phyloP scores from a whole-genome alignment of 768 basidiomycete genomes.

The Tephrocybe sp. region DNA sequence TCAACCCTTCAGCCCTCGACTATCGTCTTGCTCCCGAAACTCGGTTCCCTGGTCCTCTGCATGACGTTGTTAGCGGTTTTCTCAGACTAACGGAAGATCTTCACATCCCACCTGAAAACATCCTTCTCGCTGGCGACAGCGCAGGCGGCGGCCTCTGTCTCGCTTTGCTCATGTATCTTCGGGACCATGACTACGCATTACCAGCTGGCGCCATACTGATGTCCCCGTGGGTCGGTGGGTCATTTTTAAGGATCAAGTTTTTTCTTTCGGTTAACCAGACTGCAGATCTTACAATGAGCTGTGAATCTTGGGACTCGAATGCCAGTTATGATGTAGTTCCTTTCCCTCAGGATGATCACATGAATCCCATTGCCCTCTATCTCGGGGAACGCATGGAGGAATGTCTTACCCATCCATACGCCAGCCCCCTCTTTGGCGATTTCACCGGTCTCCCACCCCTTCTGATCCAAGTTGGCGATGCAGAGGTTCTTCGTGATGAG shows the following conservation, averaged over 20 bases:
- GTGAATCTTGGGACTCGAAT: constrained; percentile 98
- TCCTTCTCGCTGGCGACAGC: constrained; percentile 86
- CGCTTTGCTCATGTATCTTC: constrained; percentile 87
- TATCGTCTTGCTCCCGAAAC: constrained; percentile 97
- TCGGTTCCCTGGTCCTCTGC: constrained; percentile 80
- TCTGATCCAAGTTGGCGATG: constrained; percentile 89
- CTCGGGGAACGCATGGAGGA: constrained; percentile 77
- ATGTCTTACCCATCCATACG: constrained; percentile 95
- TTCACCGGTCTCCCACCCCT: constrained; percentile 84
- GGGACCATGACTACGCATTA: constrained; percentile 84
- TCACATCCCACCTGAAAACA: constrained; percentile 87
- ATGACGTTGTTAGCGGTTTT: constrained; percentile 88
- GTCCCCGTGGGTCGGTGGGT: constrained; percentile 94
- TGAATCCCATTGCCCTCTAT: constrained; percentile 94
- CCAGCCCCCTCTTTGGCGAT: constrained; percentile 91
- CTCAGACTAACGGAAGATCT: constrained; percentile 85
- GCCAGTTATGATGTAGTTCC: constrained; percentile 83
- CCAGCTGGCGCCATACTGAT: constrained; percentile 86
- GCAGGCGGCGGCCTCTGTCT: constrained; percentile 89
- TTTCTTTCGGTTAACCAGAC: constrained; percentile 5
- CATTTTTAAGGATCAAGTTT: background rate
- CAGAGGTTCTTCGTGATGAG: constrained; percentile 94
- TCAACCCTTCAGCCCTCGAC: constrained; percentile 64
- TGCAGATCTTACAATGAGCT: constrained; percentile 91
- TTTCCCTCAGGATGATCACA: constrained; percentile 73